Evolutionary conservation across 202 grass and related monocot species (phyloP).

Genomic region (Panicum hallii): DNA sequence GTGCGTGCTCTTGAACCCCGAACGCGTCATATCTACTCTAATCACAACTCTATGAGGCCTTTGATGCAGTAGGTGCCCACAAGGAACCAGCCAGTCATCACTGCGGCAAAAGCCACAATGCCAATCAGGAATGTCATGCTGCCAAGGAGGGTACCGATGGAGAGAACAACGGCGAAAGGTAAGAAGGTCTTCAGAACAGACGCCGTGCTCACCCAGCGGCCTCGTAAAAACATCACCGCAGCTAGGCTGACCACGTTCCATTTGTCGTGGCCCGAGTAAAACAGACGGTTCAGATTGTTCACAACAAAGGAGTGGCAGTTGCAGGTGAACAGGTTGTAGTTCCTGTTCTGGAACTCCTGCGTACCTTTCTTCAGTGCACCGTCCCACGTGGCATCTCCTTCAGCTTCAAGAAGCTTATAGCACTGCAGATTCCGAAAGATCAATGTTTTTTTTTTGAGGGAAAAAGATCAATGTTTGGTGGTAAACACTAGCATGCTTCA

Average conservation of each 20-base stretch:
- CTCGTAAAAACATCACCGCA: slow-evolving; percentile 66
- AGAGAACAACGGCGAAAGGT: slow-evolving; percentile 59
- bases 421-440: slow-evolving; percentile 52
- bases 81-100: slow-evolving; percentile 77
- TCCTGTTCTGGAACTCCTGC: slow-evolving; percentile 84
- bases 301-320: slow-evolving; percentile 96
- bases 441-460: too few species aligned
- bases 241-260: slow-evolving; percentile 95
- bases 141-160: slow-evolving; percentile 57
- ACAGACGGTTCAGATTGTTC: slow-evolving; percentile 81
- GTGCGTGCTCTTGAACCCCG: background rate
- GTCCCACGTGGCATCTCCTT: slow-evolving; percentile 66
- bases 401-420: slow-evolving; percentile 65
- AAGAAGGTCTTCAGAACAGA: slow-evolving; percentile 60
- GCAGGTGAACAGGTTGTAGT: slow-evolving; percentile 92
- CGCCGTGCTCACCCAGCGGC: slow-evolving; percentile 63
- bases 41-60: slow-evolving; percentile 75
- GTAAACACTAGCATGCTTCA: background rate
- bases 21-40: background rate
- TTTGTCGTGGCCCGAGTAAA: slow-evolving; percentile 62
- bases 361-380: slow-evolving; percentile 69
- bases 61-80: slow-evolving; percentile 89
- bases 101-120: slow-evolving; percentile 51
- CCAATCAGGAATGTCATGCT: slow-evolving; percentile 59
- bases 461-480: background rate